Conservation (phyloP, 2,329 filamentous ascomycete species). For the Aspergillus fructus region DNA sequence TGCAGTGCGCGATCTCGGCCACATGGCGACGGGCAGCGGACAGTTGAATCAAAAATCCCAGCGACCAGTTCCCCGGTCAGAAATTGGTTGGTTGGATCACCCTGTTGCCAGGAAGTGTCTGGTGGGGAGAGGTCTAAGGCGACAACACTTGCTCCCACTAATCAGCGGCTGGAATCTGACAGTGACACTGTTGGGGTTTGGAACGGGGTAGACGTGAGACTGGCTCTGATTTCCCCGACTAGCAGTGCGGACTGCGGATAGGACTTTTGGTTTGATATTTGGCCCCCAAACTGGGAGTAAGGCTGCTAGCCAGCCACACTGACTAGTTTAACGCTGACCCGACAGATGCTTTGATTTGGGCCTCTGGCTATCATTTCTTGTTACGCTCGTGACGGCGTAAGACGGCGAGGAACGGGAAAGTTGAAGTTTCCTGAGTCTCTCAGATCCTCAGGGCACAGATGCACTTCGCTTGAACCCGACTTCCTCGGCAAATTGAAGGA, state of each 20-base stretch:
- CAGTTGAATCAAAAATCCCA: conserved; percentile 6
- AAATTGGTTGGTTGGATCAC: neutral
- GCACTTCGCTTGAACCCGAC: neutral
- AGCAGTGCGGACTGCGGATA: neutral
- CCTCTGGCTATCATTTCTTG: conserved; percentile 4
- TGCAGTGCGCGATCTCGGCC: conserved; percentile 18
- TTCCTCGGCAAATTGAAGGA: neutral
- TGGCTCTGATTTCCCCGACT: conserved; percentile 4
- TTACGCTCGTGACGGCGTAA: conserved; percentile 5
- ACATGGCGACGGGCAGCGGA: conserved; percentile 24
- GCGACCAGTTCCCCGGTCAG: neutral
- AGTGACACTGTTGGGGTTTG: conserved; percentile 1
- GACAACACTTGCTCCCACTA: conserved; percentile 1
- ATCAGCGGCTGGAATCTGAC: conserved; percentile 4
- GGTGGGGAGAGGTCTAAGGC: neutral
- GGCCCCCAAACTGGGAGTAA: conserved; percentile 11
- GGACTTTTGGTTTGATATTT: conserved; percentile 4
- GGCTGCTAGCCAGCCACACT: conserved; percentile 11
- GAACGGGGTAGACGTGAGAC: neutral
- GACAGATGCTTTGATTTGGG: neutral
- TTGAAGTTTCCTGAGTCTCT: conserved; percentile 12
- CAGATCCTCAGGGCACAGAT: neutral
- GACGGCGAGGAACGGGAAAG: neutral
- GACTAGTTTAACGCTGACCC: conserved; percentile 11
- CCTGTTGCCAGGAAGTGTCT: neutral